These are phyloP conservation scores for Saccharomycopsis fodiens DNA, from an alignment of 805 yeast species.

Conservation along the genomic window DNA sequence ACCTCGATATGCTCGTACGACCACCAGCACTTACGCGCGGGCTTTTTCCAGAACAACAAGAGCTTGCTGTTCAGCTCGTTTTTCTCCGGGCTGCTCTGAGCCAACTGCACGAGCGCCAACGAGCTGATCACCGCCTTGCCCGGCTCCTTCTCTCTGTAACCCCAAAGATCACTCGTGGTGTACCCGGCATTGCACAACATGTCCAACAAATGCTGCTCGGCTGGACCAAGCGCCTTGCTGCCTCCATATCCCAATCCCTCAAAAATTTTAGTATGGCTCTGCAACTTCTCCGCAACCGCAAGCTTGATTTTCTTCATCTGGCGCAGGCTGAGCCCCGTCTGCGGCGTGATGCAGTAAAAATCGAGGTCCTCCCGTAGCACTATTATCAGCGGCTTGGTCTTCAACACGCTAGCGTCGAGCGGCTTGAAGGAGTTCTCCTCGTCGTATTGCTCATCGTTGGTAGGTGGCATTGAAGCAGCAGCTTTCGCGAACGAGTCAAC, in stretches of 20 bases:
- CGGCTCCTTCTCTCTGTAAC: constrained; percentile 81
- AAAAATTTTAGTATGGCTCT: constrained; percentile 54
- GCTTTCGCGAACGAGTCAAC: constrained; percentile 65
- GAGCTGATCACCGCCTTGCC: constrained; percentile 82
- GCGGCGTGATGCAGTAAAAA: constrained; percentile 82
- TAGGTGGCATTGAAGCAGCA: constrained; percentile 44
- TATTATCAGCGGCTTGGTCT: constrained; percentile 80
- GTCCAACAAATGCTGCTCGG: constrained; percentile 89
- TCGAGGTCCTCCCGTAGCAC: constrained; percentile 92
- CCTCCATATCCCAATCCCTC: constrained; percentile 63
- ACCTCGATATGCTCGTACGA: constrained; percentile 49
- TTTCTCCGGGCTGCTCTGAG: constrained; percentile 26
- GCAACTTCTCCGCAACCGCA: constrained; percentile 62
- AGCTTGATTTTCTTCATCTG: constrained; percentile 63
- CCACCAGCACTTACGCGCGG: constrained; percentile 99
- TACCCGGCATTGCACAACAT: constrained; percentile 94
- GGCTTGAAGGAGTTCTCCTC: constrained; percentile 23
- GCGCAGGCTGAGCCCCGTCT: constrained; percentile 43
- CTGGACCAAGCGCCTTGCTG: constrained; percentile 62
- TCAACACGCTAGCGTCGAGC: constrained; percentile 58
- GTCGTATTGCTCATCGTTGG: constrained; percentile 26
- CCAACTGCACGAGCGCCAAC: constrained; percentile 60
- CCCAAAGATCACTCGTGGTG: constrained; percentile 64
- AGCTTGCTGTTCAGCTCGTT: constrained; percentile 40
- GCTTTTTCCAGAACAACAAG: constrained; percentile 90